These are phyloP conservation scores for Fusarium beomiforme DNA, from an alignment of 2,329 filamentous ascomycete species.

Conservation along the genomic window DNA sequence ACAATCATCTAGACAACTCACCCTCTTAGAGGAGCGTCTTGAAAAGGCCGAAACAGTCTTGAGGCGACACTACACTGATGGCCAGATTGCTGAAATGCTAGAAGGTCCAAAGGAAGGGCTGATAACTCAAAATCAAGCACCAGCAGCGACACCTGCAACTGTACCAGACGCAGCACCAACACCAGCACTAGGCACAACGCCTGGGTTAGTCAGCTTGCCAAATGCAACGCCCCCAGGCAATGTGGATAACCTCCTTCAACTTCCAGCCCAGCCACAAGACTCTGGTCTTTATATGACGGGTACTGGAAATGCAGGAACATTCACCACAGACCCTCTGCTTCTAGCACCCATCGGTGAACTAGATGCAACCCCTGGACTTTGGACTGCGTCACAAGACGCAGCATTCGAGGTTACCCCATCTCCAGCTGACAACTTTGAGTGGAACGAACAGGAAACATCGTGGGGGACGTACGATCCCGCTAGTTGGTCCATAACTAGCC, in stretches of 20 bases:
- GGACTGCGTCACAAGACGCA: not conserved
- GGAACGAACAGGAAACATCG: slow-evolving; percentile 30
- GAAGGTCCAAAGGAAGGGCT: slow-evolving; percentile 22
- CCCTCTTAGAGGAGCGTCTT: slow-evolving; percentile 31
- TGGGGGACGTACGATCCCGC: slow-evolving; percentile 22
- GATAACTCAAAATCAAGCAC: not conserved
- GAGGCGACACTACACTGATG: slow-evolving; percentile 27
- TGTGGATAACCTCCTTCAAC: slow-evolving; percentile 10
- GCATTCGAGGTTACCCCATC: not conserved
- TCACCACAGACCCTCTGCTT: slow-evolving; percentile 13
- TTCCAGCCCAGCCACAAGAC: slow-evolving; percentile 6
- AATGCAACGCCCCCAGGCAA: not conserved
- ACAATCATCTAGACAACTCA: slow-evolving; percentile 24
- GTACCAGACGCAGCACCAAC: not conserved
- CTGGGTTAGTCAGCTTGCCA: slow-evolving; percentile 14
- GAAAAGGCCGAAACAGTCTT: slow-evolving; percentile 36
- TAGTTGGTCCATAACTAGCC: slow-evolving; percentile 15
- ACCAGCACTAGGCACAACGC: not conserved
- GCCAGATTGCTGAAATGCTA: slow-evolving; percentile 31
- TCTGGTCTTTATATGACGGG: slow-evolving; percentile 6
- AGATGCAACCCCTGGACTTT: slow-evolving; percentile 5
- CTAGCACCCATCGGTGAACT: slow-evolving; percentile 18
- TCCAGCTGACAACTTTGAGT: slow-evolving; percentile 24
- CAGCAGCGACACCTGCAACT: not conserved
- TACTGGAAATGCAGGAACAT: not conserved